Percentiles rank a stretch among this genome's conserved stretches.
Evolutionary conservation across 148 eudicot genomes (phyloP).

Genomic region (Selenicereus undatus): DNA sequence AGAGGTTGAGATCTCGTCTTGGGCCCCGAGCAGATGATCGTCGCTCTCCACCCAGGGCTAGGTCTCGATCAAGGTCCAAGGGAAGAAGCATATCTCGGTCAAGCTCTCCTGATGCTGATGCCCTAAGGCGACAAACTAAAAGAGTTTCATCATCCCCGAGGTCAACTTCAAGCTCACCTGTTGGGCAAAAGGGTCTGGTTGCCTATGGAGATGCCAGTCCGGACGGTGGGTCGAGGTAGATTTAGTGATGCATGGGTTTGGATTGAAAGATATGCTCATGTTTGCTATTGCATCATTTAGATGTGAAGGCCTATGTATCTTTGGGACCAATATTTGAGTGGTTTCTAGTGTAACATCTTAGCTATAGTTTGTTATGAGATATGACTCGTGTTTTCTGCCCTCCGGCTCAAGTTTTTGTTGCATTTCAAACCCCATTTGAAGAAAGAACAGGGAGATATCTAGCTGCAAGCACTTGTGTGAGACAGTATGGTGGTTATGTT

Average conservation of each 20-base stretch:
- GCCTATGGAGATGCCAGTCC: slow-evolving; percentile 86
- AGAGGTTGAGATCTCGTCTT: slow-evolving; percentile 70
- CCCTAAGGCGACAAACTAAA: slow-evolving; percentile 29
- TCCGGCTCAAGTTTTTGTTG: neutral
- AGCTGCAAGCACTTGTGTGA: no score
- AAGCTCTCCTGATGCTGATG: slow-evolving; percentile 44
- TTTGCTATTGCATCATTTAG: neutral
- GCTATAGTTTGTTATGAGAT: neutral
- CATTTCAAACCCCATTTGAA: neutral
- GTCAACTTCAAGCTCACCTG: slow-evolving; percentile 72
- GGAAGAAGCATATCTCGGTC: slow-evolving; percentile 45
- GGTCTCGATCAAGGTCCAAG: slow-evolving; percentile 46
- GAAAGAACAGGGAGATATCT: neutral
- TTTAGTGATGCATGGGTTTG: neutral
- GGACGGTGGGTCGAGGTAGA: slow-evolving; percentile 43
- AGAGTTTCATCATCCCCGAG: slow-evolving; percentile 39
- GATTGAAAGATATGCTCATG: neutral
- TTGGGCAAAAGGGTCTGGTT: slow-evolving; percentile 66
- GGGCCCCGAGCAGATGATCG: slow-evolving; percentile 50
- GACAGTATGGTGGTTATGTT: neutral
- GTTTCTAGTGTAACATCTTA: slow-evolving; percentile 8
- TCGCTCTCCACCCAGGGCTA: slow-evolving; percentile 33
- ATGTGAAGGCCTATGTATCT: neutral
- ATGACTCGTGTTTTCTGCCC: neutral
- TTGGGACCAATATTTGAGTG: neutral